Conservation (phyloP, 768 basidiomycete genomes). For the Mycena rosella region DNA sequence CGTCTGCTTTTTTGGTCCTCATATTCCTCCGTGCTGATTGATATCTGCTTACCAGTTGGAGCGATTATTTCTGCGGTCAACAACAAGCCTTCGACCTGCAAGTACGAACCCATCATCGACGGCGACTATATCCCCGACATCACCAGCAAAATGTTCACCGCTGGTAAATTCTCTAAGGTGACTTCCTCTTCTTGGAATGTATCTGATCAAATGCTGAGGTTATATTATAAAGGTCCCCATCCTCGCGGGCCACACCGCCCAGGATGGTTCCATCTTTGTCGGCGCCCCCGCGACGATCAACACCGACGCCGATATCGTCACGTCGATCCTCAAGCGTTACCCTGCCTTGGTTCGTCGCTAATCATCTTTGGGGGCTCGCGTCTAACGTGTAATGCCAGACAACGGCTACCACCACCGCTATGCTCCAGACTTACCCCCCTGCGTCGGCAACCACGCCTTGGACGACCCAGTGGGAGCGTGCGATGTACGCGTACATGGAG, state of each 20-base stretch:
- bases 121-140: conserved; percentile 41
- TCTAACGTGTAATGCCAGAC: conserved; percentile 14
- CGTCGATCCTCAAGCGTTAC: conserved; percentile 32
- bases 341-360: conserved; percentile 21
- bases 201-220: background rate
- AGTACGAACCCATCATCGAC: conserved; percentile 40
- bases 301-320: conserved; percentile 32
- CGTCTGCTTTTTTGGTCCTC: background rate
- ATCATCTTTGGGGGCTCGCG: background rate
- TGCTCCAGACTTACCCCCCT: conserved; percentile 37
- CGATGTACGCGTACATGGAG: conserved; percentile 41
- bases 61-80: conserved; percentile 46
- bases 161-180: conserved; percentile 42
- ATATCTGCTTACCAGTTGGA: conserved; percentile 23
- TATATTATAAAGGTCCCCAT: conserved; percentile 29
- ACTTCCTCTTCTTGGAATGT: background rate
- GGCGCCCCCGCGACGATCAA: conserved; percentile 23
- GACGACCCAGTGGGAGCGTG: conserved; percentile 40
- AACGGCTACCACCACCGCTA: conserved; percentile 6
- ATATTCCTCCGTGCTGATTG: background rate
- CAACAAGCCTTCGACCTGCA: conserved; percentile 42
- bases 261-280: conserved; percentile 39
- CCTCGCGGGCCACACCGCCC: conserved; percentile 37
- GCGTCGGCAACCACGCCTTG: conserved; percentile 33
- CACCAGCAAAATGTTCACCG: conserved; percentile 41